Evolutionary conservation across 352 stramenopile genomes (phyloP).

Genomic region (Blastocystis hominis): DNA sequence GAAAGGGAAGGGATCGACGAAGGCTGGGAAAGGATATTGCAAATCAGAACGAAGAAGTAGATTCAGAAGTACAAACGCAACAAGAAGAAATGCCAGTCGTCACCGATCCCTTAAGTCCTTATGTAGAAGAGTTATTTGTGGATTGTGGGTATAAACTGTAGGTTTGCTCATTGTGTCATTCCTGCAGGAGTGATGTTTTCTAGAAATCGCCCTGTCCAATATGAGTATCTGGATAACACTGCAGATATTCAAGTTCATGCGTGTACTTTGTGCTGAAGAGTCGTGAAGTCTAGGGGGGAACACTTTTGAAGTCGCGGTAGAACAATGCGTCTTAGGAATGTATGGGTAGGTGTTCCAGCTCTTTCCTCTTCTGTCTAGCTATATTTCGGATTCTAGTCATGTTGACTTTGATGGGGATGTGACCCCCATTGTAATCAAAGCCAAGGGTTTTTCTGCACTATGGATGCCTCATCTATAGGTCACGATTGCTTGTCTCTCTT

Average conservation of each 20-base stretch:
- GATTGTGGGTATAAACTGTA: neutral
- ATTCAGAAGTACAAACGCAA: neutral
- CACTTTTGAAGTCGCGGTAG: conserved; percentile 64
- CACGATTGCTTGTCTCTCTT: conserved; percentile 68
- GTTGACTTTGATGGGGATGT: conserved; percentile 63
- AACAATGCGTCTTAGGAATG: conserved; percentile 65
- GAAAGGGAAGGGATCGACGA: conserved; percentile 45
- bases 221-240: conserved; percentile 69
- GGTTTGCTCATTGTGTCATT: conserved; percentile 22
- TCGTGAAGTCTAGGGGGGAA: conserved; percentile 62
- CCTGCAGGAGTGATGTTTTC: neutral
- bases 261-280: conserved; percentile 42
- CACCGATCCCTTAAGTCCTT: conserved; percentile 39
- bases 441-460: conserved; percentile 43
- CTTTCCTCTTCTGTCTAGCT: conserved; percentile 59
- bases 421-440: conserved; percentile 49
- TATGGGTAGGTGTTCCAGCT: conserved; percentile 60
- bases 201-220: neutral
- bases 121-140: conserved; percentile 6
- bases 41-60: neutral
- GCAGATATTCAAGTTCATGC: conserved; percentile 72
- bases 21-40: neutral
- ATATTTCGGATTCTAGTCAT: conserved; percentile 67
- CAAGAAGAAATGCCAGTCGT: neutral
- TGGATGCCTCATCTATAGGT: conserved; percentile 52